Evolutionary conservation across 2,329 filamentous ascomycete species (phyloP).

Genomic region (Aspergillus pseudotamarii): DNA sequence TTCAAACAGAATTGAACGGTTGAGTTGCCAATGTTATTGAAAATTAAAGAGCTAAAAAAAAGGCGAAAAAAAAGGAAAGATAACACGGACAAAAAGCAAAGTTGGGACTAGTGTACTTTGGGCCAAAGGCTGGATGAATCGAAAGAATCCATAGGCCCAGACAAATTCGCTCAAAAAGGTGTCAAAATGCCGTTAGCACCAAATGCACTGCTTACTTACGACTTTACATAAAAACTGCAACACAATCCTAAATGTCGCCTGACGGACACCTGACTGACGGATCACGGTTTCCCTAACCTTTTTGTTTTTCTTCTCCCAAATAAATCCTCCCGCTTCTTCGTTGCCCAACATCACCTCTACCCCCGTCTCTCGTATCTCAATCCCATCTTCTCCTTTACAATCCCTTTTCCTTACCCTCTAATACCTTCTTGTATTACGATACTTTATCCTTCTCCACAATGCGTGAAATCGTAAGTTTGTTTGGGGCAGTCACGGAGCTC

Average conservation of each 20-base stretch:
- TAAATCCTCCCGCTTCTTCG: conserved; percentile 4
- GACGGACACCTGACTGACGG: background rate
- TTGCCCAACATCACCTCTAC: conserved; percentile 15
- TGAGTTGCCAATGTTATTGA: background rate
- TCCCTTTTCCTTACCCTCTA: conserved; percentile 18
- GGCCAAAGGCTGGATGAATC: background rate
- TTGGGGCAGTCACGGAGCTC: conserved; percentile 31
- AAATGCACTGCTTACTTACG: conserved; percentile 4
- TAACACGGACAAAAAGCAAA: background rate
- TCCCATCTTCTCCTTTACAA: conserved; percentile 14
- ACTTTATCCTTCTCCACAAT: conserved; percentile 54
- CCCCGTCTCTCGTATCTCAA: conserved; percentile 23
- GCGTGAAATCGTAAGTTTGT: conserved; percentile 72
- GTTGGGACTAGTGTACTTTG: conserved; percentile 2
- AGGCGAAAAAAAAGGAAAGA: background rate
- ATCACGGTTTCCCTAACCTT: background rate
- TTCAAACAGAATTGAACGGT: background rate
- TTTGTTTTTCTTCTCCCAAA: conserved; percentile 4
- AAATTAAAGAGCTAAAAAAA: background rate
- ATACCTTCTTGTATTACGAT: conserved; percentile 17
- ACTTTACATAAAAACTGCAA: background rate
- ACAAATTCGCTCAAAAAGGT: background rate
- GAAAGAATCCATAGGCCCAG: background rate
- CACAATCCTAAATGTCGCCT: background rate
- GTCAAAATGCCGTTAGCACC: too few relatives aligned